phyloP scores from a whole-genome alignment of 768 basidiomycete species.

The Baorangia bicolor region DNA sequence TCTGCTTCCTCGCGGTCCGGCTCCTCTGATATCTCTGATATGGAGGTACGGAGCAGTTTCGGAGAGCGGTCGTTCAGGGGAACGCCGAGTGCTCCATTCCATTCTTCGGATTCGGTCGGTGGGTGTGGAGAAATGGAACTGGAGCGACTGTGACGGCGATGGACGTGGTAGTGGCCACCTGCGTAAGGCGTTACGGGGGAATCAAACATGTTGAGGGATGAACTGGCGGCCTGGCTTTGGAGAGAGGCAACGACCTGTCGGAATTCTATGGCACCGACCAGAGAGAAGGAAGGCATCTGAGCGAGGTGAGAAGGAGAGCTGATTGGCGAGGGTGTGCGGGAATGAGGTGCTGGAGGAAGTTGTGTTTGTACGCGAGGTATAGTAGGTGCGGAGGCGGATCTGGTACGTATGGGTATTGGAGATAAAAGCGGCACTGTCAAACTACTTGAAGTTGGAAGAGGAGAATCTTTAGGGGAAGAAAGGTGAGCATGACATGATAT shows the following conservation, averaged over 20 bases:
- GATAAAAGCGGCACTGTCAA: constrained; percentile 25
- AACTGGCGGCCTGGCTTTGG: constrained; percentile 60
- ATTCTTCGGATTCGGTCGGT: constrained; percentile 41
- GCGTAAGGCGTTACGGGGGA: constrained; percentile 67
- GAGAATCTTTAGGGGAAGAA: constrained; percentile 11
- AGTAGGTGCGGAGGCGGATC: constrained; percentile 37
- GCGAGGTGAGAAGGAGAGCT: constrained; percentile 36
- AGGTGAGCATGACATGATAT: constrained; percentile 2
- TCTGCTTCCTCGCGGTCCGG: constrained; percentile 9
- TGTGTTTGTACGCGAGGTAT: constrained; percentile 42
- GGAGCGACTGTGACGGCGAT: constrained; percentile 29
- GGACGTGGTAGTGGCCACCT: constrained; percentile 68
- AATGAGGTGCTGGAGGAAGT: constrained; percentile 41
- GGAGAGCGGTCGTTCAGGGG: constrained; percentile 53
- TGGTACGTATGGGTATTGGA: constrained; percentile 37
- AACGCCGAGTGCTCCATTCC: constrained; percentile 50
- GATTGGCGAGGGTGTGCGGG: constrained; percentile 51
- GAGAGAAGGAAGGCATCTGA: constrained; percentile 81
- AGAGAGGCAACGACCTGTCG: constrained; percentile 85
- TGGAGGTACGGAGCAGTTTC: constrained; percentile 30
- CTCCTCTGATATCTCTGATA: constrained; percentile 23
- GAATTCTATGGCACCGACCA: constrained; percentile 95
- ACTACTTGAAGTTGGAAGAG: neutral
- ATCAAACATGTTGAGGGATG: constrained; percentile 64
- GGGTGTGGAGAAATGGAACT: constrained; percentile 33